phyloP scores from a whole-genome alignment of 2,329 filamentous ascomycete genomes.

The Pseudogymnoascus sp. region DNA sequence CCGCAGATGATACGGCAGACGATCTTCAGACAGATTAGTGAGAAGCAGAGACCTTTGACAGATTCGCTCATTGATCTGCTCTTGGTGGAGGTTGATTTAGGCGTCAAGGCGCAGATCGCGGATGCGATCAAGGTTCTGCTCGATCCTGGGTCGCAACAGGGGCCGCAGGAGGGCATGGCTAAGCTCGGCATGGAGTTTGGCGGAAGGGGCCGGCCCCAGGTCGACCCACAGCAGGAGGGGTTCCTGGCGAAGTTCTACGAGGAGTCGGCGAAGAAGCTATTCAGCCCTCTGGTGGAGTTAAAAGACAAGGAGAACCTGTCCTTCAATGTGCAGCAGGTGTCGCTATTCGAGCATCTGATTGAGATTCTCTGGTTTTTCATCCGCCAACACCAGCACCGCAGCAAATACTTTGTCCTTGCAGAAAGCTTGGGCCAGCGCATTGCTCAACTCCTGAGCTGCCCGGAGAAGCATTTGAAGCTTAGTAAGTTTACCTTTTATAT shows the following conservation, averaged over 20 bases:
- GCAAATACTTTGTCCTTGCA: slow-evolving; percentile 77
- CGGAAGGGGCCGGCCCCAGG: slow-evolving; percentile 49
- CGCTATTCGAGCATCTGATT: slow-evolving; percentile 83
- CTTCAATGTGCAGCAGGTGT: slow-evolving; percentile 74
- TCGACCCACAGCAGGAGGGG: slow-evolving; percentile 69
- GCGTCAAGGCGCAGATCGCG: slow-evolving; percentile 90
- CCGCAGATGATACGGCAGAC: slow-evolving; percentile 88
- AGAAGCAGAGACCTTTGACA: slow-evolving; percentile 76
- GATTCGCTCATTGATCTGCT: slow-evolving; percentile 90
- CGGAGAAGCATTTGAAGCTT: slow-evolving; percentile 87
- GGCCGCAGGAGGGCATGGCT: slow-evolving; percentile 51
- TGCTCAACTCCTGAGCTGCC: slow-evolving; percentile 70
- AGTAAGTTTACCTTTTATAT: slow-evolving; percentile 46
- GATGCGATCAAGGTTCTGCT: slow-evolving; percentile 92
- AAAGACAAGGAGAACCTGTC: slow-evolving; percentile 60
- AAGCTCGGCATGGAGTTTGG: slow-evolving; percentile 62
- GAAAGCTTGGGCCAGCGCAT: slow-evolving; percentile 72
- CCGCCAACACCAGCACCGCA: slow-evolving; percentile 75
- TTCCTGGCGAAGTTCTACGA: slow-evolving; percentile 90
- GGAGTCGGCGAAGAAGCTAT: slow-evolving; percentile 73
- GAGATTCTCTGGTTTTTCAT: slow-evolving; percentile 94
- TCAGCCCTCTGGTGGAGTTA: slow-evolving; percentile 76
- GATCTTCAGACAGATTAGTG: slow-evolving; percentile 83
- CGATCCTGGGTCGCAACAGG: slow-evolving; percentile 57
- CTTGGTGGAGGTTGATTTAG: slow-evolving; percentile 82